Evolutionary conservation across 495 filamentous ascomycete species (phyloP), one percentile per base, ranked within the genome.

Genomic region (Cercophora samala): DNA sequence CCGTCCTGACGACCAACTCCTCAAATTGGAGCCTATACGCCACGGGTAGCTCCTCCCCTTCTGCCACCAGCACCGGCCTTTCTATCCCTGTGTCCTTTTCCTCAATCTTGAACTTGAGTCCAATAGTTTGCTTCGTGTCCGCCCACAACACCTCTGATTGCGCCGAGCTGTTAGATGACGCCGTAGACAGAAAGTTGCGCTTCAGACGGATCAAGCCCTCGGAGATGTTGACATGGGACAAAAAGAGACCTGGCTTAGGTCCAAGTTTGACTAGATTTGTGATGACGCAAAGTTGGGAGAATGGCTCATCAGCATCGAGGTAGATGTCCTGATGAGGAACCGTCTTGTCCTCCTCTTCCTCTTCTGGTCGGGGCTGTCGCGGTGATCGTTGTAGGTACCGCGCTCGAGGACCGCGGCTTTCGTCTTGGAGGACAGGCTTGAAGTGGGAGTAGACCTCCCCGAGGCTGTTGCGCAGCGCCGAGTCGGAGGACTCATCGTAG

Each of bases 261-360:
- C 88, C 84, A 11, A 87, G 72, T 72, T 88, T 89, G 53, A 91
- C 90, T 22, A 94, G 74, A 73, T 88, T 90, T 23, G 84, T 84
- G n/a, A 84, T 74, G 9, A 88, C 83, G 70, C 86, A 89, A 18
- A 93, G 80, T 72, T 93, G 90, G 0, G 88, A 86, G 74, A 93
- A 92, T 26, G 87, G 77, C 75, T 93, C 90, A 69, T 84, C 80
- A 2, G 78, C 82, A 63, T 92, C 91, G 2, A 94, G 78, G 64
- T 79, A 83, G 64, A 94, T 67, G n/a, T 83, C 83, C 22, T 89
- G 84, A 18, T 78, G 83, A 1, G 87, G 82, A 3, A 23, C 32
- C 13, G 74, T 58, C 3, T 42, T 54, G 64, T 51, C 68, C 70
- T 42, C 66, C 54, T 24, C 67, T 24, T 32, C 55, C n/a, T 13